phyloP scores from a whole-genome alignment of 208 protist genomes.

The Trypanosoma conorhini region DNA sequence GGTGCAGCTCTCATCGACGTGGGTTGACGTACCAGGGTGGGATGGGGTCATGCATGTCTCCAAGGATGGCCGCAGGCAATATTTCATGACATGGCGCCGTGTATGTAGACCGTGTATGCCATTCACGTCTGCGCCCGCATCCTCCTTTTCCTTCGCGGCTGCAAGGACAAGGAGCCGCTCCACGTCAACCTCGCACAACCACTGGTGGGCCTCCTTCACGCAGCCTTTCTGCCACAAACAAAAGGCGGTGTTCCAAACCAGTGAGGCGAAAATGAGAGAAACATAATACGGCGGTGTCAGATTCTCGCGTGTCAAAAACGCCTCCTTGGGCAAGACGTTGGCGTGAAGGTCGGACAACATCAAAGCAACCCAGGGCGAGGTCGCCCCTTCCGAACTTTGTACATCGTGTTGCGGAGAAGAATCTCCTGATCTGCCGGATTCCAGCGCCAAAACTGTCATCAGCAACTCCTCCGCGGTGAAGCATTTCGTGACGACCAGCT shows the following conservation, averaged over 20 bases:
- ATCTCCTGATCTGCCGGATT: not conserved
- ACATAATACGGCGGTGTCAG: constrained; percentile 22
- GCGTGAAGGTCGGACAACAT: constrained; percentile 49
- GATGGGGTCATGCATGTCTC: not conserved
- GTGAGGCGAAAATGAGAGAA: constrained; percentile 36
- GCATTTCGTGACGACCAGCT: constrained; percentile 56
- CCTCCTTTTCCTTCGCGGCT: not conserved
- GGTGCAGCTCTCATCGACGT: constrained; percentile 3
- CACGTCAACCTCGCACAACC: constrained; percentile 49
- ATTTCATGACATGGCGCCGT: constrained; percentile 5
- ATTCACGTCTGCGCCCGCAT: not conserved
- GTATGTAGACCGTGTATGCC: not conserved
- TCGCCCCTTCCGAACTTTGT: constrained; percentile 3
- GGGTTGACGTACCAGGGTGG: not conserved
- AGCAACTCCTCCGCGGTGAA: constrained; percentile 59
- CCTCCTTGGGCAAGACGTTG: constrained; percentile 39
- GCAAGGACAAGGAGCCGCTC: constrained; percentile 27
- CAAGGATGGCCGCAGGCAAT: not conserved
- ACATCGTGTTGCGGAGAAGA: not conserved
- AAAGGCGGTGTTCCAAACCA: constrained; percentile 60
- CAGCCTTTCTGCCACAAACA: constrained; percentile 61
- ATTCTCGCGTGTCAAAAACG: not conserved
- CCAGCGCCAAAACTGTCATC: constrained; percentile 1
- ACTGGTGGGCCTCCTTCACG: constrained; percentile 53
- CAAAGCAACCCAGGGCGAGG: constrained; percentile 30